phyloP scores from a whole-genome alignment of 2,329 filamentous ascomycete species.

The Paecilomyces formosus region DNA sequence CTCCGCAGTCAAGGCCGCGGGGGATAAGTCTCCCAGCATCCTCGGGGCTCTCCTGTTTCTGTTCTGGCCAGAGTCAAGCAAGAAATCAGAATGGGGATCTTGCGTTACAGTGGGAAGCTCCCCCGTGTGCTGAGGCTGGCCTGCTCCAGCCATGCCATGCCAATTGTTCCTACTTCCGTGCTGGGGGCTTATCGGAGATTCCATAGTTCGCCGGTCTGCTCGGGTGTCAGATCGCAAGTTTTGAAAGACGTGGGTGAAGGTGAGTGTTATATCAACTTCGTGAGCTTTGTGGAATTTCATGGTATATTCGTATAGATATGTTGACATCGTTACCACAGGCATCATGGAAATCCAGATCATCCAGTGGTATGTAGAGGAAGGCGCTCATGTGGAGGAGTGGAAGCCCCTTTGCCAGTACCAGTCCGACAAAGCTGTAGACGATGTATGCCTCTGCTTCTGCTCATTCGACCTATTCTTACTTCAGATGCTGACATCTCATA shows the following conservation, averaged over 20 bases:
- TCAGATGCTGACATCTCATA: conserved; percentile 43
- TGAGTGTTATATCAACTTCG: conserved; percentile 9
- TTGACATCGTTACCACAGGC: conserved; percentile 45
- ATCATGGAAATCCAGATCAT: conserved; percentile 99
- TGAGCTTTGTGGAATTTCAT: not conserved
- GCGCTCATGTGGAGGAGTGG: conserved; percentile 93
- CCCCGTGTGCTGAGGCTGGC: conserved; percentile 17
- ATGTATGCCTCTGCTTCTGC: conserved; percentile 31
- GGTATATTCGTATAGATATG: conserved; percentile 9
- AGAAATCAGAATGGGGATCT: conserved; percentile 18
- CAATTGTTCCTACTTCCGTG: conserved; percentile 17
- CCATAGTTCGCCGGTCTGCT: conserved; percentile 25
- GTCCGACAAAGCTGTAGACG: conserved; percentile 80
- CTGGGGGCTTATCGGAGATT: conserved; percentile 24
- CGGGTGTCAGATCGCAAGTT: conserved; percentile 31
- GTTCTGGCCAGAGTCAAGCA: not conserved
- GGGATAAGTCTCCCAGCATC: not conserved
- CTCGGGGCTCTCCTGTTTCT: not conserved
- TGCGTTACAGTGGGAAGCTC: conserved; percentile 23
- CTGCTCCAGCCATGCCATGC: conserved; percentile 16
- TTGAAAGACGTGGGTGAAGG: conserved; percentile 39
- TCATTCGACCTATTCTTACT: not conserved
- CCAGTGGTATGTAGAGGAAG: conserved; percentile 98
- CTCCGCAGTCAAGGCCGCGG: not conserved
- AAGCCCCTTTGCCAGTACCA: conserved; percentile 97